Evolutionary conservation across 2,329 filamentous ascomycete species (phyloP).

Genomic region (Thielaviopsis populi): DNA sequence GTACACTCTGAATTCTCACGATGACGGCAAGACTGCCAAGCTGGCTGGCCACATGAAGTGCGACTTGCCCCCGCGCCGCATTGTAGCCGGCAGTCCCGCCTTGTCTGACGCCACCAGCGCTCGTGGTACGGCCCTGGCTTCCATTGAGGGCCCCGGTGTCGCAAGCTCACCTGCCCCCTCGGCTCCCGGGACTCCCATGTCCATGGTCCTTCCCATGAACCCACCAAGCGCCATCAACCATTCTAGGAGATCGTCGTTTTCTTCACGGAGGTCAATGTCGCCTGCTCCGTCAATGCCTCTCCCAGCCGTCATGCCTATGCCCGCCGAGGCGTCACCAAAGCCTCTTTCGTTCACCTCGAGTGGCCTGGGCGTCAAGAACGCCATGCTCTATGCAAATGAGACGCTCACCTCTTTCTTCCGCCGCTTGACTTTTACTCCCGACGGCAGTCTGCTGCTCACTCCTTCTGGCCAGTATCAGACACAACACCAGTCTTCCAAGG

Average conservation of each 20-base stretch:
- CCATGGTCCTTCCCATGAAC: slow-evolving; percentile 85
- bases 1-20: slow-evolving; percentile 54
- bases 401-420: slow-evolving; percentile 95
- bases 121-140: slow-evolving; percentile 30
- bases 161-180: slow-evolving; percentile 77
- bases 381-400: slow-evolving; percentile 89
- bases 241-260: slow-evolving; percentile 89
- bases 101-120: slow-evolving; percentile 27
- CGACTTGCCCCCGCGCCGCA: slow-evolving; percentile 79
- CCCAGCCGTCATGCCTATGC: slow-evolving; percentile 67
- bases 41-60: slow-evolving; percentile 66
- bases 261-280: slow-evolving; percentile 71
- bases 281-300: slow-evolving; percentile 87
- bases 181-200: slow-evolving; percentile 84
- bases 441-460: slow-evolving; percentile 84
- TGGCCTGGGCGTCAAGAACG: slow-evolving; percentile 58
- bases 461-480: slow-evolving; percentile 92
- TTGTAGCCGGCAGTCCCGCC: slow-evolving; percentile 83
- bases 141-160: slow-evolving; percentile 35
- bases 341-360: slow-evolving; percentile 42
- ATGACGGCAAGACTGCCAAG: slow-evolving; percentile 55
- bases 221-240: slow-evolving; percentile 78
- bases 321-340: slow-evolving; percentile 77
- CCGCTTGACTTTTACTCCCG: slow-evolving; percentile 82
- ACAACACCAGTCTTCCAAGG: slow-evolving; percentile 48